Conservation (phyloP, 2,329 filamentous ascomycete species). For the Bipolaris sorokiniana region DNA sequence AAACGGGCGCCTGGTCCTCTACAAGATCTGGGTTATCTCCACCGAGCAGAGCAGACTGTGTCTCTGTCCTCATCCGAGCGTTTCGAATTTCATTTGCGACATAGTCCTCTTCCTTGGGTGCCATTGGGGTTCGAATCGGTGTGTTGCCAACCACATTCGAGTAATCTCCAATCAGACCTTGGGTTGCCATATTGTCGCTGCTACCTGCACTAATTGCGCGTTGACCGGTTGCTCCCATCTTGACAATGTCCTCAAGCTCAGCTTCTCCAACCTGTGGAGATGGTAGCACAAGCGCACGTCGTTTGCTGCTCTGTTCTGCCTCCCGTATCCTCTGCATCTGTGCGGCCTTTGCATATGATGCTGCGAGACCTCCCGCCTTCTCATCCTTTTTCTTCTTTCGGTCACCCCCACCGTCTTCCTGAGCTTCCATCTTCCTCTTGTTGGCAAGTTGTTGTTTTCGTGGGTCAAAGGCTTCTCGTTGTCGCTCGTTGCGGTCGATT, state of each 20-base stretch:
- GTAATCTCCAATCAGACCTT: constrained; percentile 87
- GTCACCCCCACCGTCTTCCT: constrained; percentile 77
- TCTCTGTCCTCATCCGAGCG: constrained; percentile 88
- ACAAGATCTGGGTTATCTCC: constrained; percentile 91
- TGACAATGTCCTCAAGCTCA: constrained; percentile 96
- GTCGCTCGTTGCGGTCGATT: constrained; percentile 76
- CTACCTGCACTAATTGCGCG: constrained; percentile 78
- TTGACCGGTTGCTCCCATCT: constrained; percentile 95
- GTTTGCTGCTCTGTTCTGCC: constrained; percentile 95
- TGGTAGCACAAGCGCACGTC: constrained; percentile 80
- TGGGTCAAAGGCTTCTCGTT: constrained; percentile 86
- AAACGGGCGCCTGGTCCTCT: constrained; percentile 81
- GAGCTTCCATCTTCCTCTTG: constrained; percentile 90
- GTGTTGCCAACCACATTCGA: constrained; percentile 78
- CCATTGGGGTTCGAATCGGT: constrained; percentile 89
- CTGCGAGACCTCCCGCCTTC: constrained; percentile 72
- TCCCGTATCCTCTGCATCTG: constrained; percentile 94
- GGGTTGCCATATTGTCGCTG: constrained; percentile 83
- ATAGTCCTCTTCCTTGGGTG: constrained; percentile 89
- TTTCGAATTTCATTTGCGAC: constrained; percentile 97
- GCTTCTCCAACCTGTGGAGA: constrained; percentile 89
- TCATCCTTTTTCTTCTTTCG: constrained; percentile 92
- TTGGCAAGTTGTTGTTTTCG: constrained; percentile 87
- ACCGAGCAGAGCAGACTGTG: constrained; percentile 88
- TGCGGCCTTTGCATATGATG: constrained; percentile 89